A percentile compares a stretch with the other conserved stretches of the same genome.
These are phyloP conservation scores for Tricholoma saponaceum DNA, from an alignment of 768 basidiomycete genomes.

Conservation along the genomic window DNA sequence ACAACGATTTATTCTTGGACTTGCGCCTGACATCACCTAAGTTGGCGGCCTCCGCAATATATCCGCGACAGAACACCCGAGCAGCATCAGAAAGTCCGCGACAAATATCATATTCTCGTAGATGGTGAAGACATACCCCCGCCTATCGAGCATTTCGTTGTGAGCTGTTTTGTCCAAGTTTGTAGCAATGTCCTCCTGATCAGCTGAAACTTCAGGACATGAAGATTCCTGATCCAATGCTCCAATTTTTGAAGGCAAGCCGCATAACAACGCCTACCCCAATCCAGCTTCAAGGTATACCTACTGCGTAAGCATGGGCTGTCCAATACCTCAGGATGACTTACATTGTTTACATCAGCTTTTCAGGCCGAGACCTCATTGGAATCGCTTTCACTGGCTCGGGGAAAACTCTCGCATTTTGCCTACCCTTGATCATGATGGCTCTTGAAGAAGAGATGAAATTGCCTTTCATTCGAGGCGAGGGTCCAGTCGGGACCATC, in stretches of 20 bases:
- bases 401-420: slow-evolving; percentile 98
- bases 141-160: slow-evolving; percentile 85
- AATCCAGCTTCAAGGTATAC: slow-evolving; percentile 96
- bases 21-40: slow-evolving; percentile 24
- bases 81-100: slow-evolving; percentile 71
- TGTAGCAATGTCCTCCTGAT: slow-evolving; percentile 4
- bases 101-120: slow-evolving; percentile 92
- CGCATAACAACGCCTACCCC: slow-evolving; percentile 88
- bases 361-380: slow-evolving; percentile 95
- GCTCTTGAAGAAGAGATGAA: slow-evolving; percentile 92
- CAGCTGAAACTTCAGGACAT: slow-evolving; percentile 64
- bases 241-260: slow-evolving; percentile 80
- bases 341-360: slow-evolving; percentile 43
- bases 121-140: slow-evolving; percentile 93
- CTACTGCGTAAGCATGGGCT: slow-evolving; percentile 71
- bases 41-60: slow-evolving; percentile 87
- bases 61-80: slow-evolving; percentile 68
- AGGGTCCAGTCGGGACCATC: slow-evolving; percentile 95
- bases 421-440: slow-evolving; percentile 95
- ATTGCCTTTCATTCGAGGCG: slow-evolving; percentile 84
- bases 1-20: background rate
- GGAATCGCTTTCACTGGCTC: slow-evolving; percentile 99
- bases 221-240: slow-evolving; percentile 90
- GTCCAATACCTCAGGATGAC: slow-evolving; percentile 5
- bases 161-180: slow-evolving; percentile 23